Percentiles rank a stretch among this genome's conserved stretches.
Conservation (phyloP, 2,329 filamentous ascomycete species). For the Ampelomyces quisqualis region DNA sequence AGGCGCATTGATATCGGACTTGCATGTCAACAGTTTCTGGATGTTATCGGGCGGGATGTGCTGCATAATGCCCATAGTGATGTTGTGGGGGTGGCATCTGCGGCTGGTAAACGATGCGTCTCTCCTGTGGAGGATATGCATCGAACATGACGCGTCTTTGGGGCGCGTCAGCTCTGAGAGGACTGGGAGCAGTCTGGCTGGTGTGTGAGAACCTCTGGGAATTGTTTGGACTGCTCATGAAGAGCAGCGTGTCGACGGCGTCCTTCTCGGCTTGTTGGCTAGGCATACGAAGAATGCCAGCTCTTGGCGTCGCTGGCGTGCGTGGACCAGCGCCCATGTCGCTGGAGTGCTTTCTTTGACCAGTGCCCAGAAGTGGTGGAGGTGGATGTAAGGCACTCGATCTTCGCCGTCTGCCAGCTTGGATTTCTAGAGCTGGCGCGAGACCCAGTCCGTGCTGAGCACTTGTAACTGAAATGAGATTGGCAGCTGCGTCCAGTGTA, state of each 20-base stretch:
- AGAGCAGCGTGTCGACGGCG: conserved; percentile 75
- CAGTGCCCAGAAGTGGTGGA: conserved; percentile 32
- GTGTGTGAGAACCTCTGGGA: conserved; percentile 46
- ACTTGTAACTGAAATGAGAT: conserved; percentile 33
- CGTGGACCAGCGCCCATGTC: conserved; percentile 29
- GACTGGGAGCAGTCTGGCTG: conserved; percentile 31
- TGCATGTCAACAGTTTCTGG: not conserved
- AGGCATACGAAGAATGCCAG: conserved; percentile 64
- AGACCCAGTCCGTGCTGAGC: conserved; percentile 26
- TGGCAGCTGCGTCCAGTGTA: conserved; percentile 30
- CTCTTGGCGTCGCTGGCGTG: conserved; percentile 37
- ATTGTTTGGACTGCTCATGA: conserved; percentile 78
- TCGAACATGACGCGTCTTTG: conserved; percentile 44
- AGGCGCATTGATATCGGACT: not conserved
- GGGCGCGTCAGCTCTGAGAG: conserved; percentile 32
- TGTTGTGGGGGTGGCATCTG: conserved; percentile 26
- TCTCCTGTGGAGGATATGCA: conserved; percentile 30
- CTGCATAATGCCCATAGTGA: conserved; percentile 30
- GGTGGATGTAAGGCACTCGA: conserved; percentile 37
- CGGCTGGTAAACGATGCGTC: conserved; percentile 21
- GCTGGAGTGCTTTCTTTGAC: conserved; percentile 37
- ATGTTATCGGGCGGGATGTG: conserved; percentile 29
- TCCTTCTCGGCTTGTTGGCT: conserved; percentile 75
- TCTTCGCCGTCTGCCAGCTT: conserved; percentile 38
- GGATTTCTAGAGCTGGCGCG: conserved; percentile 38